Percentiles rank a stretch among this genome's conserved stretches.
Evolutionary conservation across 73 alveolate genomes (phyloP).

Genomic region (Paramecium octaurelia): DNA sequence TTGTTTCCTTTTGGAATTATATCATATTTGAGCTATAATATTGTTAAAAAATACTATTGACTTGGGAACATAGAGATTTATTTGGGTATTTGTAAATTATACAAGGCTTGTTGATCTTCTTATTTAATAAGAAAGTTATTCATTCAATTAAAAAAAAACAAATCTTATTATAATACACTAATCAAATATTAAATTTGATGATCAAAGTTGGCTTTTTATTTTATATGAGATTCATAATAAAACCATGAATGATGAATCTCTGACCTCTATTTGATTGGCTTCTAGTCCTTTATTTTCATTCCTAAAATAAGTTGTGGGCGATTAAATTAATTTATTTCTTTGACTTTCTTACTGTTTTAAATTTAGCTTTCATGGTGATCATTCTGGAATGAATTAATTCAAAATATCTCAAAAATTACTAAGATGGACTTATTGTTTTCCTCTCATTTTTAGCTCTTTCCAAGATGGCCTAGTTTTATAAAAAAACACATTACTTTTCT

Average conservation of each 20-base stretch:
- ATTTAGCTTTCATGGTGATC: no score
- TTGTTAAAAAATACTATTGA: not conserved
- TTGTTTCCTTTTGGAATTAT: not conserved
- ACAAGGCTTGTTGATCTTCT: not conserved
- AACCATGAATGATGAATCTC: not conserved
- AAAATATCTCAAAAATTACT: no score
- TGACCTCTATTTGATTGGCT: not conserved
- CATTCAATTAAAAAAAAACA: not conserved
- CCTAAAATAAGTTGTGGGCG: not conserved
- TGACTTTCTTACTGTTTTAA: not conserved
- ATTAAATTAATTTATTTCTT: no score
- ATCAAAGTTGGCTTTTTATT: not conserved
- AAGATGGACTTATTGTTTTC: no score
- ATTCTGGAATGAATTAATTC: not conserved
- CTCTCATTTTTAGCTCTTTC: not conserved
- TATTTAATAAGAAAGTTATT: not conserved
- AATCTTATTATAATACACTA: not conserved
- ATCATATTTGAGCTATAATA: not conserved
- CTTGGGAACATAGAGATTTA: not conserved
- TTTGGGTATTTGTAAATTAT: not conserved
- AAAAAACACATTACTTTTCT: not conserved
- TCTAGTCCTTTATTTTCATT: not conserved
- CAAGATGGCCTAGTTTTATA: not conserved
- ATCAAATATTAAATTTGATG: not conserved
- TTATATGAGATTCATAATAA: not conserved